Base-by-base conservation (phyloP, 2,329 filamentous ascomycete species). In the Diplodia mutila region DNA sequence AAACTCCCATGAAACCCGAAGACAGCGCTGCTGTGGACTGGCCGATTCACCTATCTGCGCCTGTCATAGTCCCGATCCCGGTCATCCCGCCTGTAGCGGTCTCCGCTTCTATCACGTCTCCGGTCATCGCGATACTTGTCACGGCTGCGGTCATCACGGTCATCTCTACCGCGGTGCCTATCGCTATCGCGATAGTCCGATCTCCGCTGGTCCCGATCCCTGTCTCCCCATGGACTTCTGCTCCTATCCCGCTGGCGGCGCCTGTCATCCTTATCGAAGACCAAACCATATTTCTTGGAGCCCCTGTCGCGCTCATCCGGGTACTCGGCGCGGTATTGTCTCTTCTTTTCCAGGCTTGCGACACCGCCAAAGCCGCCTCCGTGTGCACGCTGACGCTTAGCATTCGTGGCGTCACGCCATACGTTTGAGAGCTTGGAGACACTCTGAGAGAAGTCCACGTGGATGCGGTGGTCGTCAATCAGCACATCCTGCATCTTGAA, bases 401-500 rank as follows among this genome's bases (percentile, higher is more conserved):
- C 87, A 75, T 97, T 97, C 23, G 94, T 93, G 51, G 90, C 90
- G 69, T 88, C 90, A 70, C 95, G 87, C 95, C 95, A 99, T 18
- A 90, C 89, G 70, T 97, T 92, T 54, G 93, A 95, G 8, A 99
- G 82, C 76, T 93, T 94, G 70, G 87, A 89, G 12, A 91, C 95
- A 76, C 93, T 97, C 81, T 99, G 95, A 12, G 94, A 97, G 80
- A 99, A 99, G 80, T 99, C 95, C 67, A 99, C 95, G 76, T 99
- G 95, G 70, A 99, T 99, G 51, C 95, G 90, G 71, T 97, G 92
- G 74, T 99, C 95, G 75, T 99, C 95, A 71, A 99, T 98, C 66
- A 99, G 82, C 1, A 98, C 94, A 2, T 91, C 93, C 78, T 99
- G 93, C 95, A 99, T 99, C 81, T 99, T 99, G 83, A 96, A 95